phyloP scores from a whole-genome alignment of 2,329 filamentous ascomycete species.

The Thelonectria blattea region DNA sequence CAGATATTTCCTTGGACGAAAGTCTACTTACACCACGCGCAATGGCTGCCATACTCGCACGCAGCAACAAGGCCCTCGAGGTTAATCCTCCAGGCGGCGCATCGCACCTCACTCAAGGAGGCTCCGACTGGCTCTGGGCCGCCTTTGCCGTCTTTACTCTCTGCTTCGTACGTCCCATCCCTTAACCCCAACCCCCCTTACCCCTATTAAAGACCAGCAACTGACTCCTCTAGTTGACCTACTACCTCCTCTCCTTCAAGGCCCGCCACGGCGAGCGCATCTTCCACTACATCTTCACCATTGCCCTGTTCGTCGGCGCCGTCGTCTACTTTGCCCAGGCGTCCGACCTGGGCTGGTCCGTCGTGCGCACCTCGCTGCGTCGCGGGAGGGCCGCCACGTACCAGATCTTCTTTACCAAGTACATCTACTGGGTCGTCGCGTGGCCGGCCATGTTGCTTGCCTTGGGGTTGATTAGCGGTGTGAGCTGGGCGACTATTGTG shows the following conservation, averaged over 20 bases:
- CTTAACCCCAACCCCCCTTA: no score
- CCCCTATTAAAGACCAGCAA: slow-evolving; percentile 3
- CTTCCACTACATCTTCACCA: slow-evolving; percentile 62
- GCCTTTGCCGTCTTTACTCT: slow-evolving; percentile 55
- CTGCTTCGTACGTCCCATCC: background rate
- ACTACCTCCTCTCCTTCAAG: slow-evolving; percentile 49
- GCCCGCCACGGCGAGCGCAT: slow-evolving; percentile 56
- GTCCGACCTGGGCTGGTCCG: slow-evolving; percentile 54
- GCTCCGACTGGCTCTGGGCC: slow-evolving; percentile 62
- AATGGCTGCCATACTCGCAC: background rate
- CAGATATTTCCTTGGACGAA: background rate
- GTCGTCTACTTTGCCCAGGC: slow-evolving; percentile 60
- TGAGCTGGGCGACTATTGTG: background rate
- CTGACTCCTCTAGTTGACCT: slow-evolving; percentile 42
- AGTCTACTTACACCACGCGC: background rate
- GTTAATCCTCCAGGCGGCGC: slow-evolving; percentile 52
- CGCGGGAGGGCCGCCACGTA: background rate
- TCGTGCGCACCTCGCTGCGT: background rate
- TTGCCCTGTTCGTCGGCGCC: slow-evolving; percentile 55
- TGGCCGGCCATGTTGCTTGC: slow-evolving; percentile 54
- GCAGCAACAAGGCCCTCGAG: slow-evolving; percentile 14
- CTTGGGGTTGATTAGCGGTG: slow-evolving; percentile 47
- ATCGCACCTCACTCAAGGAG: slow-evolving; percentile 44
- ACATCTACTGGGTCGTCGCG: slow-evolving; percentile 58
- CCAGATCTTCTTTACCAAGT: background rate